Conservation (phyloP, 371 early-diverging fungal species). For the Mortierella sp. region DNA sequence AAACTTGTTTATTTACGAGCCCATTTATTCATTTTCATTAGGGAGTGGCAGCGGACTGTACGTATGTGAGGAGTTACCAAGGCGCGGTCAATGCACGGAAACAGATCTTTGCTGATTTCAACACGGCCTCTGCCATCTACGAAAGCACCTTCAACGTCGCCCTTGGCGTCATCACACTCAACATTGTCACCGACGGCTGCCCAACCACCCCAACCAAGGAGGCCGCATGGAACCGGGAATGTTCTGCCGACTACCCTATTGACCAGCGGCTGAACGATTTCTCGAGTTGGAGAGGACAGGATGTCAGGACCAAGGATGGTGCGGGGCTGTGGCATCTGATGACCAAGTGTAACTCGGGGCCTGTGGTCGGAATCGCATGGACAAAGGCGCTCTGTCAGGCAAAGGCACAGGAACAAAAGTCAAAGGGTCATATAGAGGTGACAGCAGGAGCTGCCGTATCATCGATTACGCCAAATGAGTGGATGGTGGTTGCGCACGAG, state of each 20-base stretch:
- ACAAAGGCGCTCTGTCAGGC: constrained; percentile 82
- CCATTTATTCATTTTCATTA: constrained; percentile 58
- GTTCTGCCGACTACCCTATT: constrained; percentile 81
- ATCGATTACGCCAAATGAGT: constrained; percentile 84
- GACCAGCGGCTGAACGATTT: constrained; percentile 90
- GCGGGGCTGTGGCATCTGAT: constrained; percentile 96
- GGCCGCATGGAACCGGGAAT: constrained; percentile 86
- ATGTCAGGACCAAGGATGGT: constrained; percentile 68
- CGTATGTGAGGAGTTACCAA: constrained; percentile 74
- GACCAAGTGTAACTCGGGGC: constrained; percentile 90
- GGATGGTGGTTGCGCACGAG: constrained; percentile 97
- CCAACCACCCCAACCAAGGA: constrained; percentile 61
- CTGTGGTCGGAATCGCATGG: constrained; percentile 97
- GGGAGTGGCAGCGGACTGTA: constrained; percentile 85
- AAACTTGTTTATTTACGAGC: constrained; percentile 4
- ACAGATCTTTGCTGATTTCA: constrained; percentile 84
- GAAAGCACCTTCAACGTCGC: constrained; percentile 93
- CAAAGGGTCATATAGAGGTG: constrained; percentile 52
- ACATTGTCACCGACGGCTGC: constrained; percentile 75
- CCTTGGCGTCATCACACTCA: constrained; percentile 88
- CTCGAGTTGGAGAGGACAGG: constrained; percentile 88
- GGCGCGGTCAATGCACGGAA: constrained; percentile 69
- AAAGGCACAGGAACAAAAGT: constrained; percentile 60
- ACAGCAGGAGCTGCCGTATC: constrained; percentile 92
- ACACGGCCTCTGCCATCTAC: constrained; percentile 86